Percentiles rank a stretch among this genome's conserved stretches.
These are phyloP conservation scores for Porphyrellus cyaneotinctus DNA, from an alignment of 768 basidiomycete species.

Conservation along the genomic window DNA sequence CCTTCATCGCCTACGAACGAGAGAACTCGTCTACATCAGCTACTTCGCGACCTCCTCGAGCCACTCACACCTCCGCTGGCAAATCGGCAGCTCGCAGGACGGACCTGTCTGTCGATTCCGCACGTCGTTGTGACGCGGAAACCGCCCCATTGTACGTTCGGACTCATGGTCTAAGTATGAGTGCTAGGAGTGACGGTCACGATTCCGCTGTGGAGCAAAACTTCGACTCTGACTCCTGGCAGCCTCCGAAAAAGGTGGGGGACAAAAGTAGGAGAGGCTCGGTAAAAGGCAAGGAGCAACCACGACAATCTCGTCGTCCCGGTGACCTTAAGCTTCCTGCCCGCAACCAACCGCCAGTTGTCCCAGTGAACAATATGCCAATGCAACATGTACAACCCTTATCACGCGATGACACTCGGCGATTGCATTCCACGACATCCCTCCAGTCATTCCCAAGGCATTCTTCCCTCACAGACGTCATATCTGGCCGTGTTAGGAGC, in stretches of 20 bases:
- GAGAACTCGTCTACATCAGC: constrained; percentile 30
- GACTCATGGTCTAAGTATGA: constrained; percentile 54
- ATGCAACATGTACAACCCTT: constrained; percentile 36
- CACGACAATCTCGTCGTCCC: constrained; percentile 43
- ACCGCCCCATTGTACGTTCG: constrained; percentile 38
- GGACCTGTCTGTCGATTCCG: constrained; percentile 25
- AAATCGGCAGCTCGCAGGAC: constrained; percentile 31
- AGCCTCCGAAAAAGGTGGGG: constrained; percentile 36
- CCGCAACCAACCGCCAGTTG: constrained; percentile 42
- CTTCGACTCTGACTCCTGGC: constrained; percentile 53
- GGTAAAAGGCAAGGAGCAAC: constrained; percentile 43
- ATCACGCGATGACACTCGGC: constrained; percentile 37
- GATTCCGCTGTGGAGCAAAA: constrained; percentile 39
- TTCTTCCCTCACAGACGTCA: constrained; percentile 28
- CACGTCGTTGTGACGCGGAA: constrained; percentile 25
- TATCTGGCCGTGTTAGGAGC: constrained; percentile 51
- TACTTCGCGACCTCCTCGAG: constrained; percentile 37
- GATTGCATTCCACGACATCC: constrained; percentile 37
- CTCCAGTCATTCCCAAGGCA: constrained; percentile 36
- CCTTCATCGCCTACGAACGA: constrained; percentile 51
- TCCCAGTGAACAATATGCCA: constrained; percentile 26
- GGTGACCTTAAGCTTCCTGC: constrained; percentile 64
- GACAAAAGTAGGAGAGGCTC: constrained; percentile 48
- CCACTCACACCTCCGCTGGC: constrained; percentile 34
- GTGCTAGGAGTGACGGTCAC: constrained; percentile 41